Conservation (phyloP, 1,284 basidiomycete genomes). For the Rhodotorula sp. region DNA sequence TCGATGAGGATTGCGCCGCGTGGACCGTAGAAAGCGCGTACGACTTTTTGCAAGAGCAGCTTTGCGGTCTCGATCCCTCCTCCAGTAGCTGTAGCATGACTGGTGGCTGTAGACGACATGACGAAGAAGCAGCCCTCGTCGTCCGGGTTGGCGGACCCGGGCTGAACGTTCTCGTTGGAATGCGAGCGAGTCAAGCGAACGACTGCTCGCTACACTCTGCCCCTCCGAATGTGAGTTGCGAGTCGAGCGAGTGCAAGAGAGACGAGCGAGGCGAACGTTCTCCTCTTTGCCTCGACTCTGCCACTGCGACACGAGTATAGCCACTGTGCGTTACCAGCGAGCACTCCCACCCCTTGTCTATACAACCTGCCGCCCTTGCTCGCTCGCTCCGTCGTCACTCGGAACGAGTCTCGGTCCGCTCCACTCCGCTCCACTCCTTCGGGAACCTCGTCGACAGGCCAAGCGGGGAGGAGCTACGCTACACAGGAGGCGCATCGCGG, state of each 20-base stretch:
- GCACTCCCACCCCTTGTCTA: neutral
- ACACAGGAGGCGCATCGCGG: neutral
- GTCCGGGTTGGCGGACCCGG: neutral
- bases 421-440: neutral
- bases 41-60: conserved; percentile 81
- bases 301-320: neutral
- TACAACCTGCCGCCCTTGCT: neutral
- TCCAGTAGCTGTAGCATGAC: neutral
- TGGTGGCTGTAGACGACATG: neutral
- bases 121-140: neutral
- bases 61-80: conserved; percentile 24
- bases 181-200: conserved; percentile 10
- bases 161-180: neutral
- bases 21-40: conserved; percentile 89
- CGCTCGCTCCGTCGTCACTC: neutral
- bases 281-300: neutral
- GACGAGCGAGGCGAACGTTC: neutral
- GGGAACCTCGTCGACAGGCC: too few relatives aligned
- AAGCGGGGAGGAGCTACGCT: neutral
- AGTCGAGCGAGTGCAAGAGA: too few relatives aligned
- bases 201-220: neutral
- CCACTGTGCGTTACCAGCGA: neutral
- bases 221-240: too few relatives aligned
- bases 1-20: conserved; percentile 89
- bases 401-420: neutral